Evolutionary conservation across 306 rosid genomes (phyloP), one percentile per base, ranked within the genome.

Genomic region (Acacia melanoxylon): DNA sequence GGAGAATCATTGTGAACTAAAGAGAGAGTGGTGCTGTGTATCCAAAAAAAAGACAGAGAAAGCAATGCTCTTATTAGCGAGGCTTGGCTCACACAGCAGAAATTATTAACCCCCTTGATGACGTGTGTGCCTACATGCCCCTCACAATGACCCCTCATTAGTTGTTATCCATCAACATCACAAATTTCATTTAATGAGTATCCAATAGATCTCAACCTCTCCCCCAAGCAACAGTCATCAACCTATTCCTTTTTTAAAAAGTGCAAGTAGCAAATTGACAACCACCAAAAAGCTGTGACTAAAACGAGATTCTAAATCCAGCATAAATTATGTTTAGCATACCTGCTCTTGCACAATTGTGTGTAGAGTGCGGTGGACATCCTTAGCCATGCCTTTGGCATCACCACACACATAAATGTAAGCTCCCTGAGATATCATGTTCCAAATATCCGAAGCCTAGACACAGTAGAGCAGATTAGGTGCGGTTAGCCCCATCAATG

Each of bases 381-480:
- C 99, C 83, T 75, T 91, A 80, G 99, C 99, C 99, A 96, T 96
- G 85, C 99, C 98, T 89, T 96, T 96, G 37, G 99, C 99, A 90
- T 96, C 99, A 81, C 99, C 99, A 83, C 99, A 96, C 24, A 96
- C 99, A 33, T 94, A 96, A 11, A 96, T 33, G 51, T 94, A 92
- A 75, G 89, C 98, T 73, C 97, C 99, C 83, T 92, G 76, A 74
- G 99, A 96, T 77, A 93, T 42, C 89, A 87, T 59, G 81, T 79
- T 87, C 99, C 99, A 96, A 78, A 96, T 89, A 14, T 96, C 94
- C 4, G 95, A 88, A 70, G 99, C 98, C 99, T 96, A 90, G 51
- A 83, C 59, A 80, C 15, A 62, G 45, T 48, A 25, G 78, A 74
- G 83, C 37, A 75, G 31, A 78, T 69, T 80, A 62, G 68, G 68